Evolutionary conservation across 1,284 basidiomycete genomes (phyloP).

Genomic region (Tilletiaria anomala): DNA sequence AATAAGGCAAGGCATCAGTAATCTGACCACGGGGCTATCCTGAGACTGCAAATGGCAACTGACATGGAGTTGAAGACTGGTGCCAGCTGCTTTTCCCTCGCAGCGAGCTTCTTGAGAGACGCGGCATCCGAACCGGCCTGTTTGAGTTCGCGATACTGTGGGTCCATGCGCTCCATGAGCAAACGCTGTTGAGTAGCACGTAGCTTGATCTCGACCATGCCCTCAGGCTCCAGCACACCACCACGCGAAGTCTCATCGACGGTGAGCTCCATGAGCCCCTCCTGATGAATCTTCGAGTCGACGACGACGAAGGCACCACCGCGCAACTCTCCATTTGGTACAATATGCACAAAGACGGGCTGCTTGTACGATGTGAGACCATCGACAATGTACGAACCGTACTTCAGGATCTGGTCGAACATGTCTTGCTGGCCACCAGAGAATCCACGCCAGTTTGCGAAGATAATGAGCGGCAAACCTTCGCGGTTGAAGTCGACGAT

Average conservation of each 20-base stretch:
- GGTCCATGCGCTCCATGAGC: constrained; percentile 87
- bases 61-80: constrained; percentile 91
- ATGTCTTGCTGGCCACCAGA: constrained; percentile 98
- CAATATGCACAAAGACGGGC: constrained; percentile 97
- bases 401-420: constrained; percentile 44
- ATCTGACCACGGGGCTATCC: no score
- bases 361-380: constrained; percentile 92
- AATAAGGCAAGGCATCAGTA: no score
- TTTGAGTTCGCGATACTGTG: constrained; percentile 68
- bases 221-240: constrained; percentile 87
- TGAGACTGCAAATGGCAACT: no score
- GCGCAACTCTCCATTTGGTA: constrained; percentile 94
- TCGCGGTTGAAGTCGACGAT: constrained; percentile 98
- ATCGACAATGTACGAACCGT: constrained; percentile 65
- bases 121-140: constrained; percentile 47
- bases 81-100: constrained; percentile 66
- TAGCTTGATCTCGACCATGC: constrained; percentile 63
- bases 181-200: constrained; percentile 60
- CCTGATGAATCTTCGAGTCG: constrained; percentile 83
- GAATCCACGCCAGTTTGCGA: constrained; percentile 99
- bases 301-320: constrained; percentile 99
- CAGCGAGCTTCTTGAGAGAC: constrained; percentile 55
- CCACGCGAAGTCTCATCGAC: constrained; percentile 89
- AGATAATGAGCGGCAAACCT: constrained; percentile 89
- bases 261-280: constrained; percentile 78